phyloP scores from a whole-genome alignment of 345 rosid species.

The Ricinus communis region DNA sequence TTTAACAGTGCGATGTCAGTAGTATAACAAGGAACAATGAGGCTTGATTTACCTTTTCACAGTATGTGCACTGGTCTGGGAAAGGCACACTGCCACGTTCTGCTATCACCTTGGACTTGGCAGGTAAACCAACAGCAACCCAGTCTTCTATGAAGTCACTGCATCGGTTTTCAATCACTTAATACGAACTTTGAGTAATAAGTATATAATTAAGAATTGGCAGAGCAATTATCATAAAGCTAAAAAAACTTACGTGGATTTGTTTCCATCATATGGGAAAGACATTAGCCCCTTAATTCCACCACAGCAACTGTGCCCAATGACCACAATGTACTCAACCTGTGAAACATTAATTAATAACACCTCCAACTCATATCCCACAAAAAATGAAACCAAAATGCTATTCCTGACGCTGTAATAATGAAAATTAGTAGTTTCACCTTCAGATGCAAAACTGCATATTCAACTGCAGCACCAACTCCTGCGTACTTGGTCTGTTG shows the following conservation, averaged over 20 bases:
- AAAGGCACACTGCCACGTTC: constrained; percentile 36
- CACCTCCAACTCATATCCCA: too few species aligned
- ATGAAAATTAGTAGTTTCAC: constrained; percentile 45
- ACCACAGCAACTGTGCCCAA: constrained; percentile 94
- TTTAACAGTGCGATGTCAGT: too few species aligned
- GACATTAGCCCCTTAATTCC: constrained; percentile 98
- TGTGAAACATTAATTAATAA: constrained; percentile 20
- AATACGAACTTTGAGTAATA: neutral
- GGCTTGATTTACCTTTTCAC: constrained; percentile 66
- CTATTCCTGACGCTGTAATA: too few species aligned
- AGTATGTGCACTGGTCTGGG: constrained; percentile 50
- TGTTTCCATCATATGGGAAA: constrained; percentile 62
- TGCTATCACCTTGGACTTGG: constrained; percentile 64
- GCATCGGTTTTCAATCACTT: constrained; percentile 22
- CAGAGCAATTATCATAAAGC: too few species aligned
- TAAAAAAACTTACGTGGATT: constrained; percentile 54
- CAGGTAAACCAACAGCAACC: constrained; percentile 77
- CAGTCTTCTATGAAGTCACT: constrained; percentile 98
- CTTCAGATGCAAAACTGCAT: constrained; percentile 94
- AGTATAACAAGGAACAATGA: neutral
- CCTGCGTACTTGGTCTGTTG: constrained; percentile 52
- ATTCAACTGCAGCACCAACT: constrained; percentile 82
- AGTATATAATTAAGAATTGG: too few species aligned
- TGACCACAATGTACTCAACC: constrained; percentile 82
- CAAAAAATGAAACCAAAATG: too few species aligned